Conservation (phyloP, 768 basidiomycete species). For the Lyophyllum atratum region DNA sequence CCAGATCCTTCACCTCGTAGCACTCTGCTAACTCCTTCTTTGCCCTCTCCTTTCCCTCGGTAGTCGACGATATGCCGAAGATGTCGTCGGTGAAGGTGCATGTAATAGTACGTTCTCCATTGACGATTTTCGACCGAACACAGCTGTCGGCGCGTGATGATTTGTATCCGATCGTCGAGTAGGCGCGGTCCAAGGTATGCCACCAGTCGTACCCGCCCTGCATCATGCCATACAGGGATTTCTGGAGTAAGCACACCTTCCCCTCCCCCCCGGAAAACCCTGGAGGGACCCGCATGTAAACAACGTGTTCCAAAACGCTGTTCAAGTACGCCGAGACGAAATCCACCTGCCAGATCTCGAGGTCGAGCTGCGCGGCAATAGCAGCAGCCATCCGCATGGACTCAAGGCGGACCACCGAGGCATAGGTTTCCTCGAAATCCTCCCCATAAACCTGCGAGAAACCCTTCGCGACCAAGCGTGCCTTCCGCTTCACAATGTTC, state of each 20-base stretch:
- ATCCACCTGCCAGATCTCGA: conserved; percentile 34
- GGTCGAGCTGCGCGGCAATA: conserved; percentile 24
- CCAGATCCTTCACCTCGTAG: conserved; percentile 17
- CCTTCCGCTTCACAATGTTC: conserved; percentile 28
- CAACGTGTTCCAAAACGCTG: conserved; percentile 20
- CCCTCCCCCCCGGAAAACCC: conserved; percentile 20
- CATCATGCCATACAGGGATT: conserved; percentile 25
- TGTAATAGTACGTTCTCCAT: conserved; percentile 15
- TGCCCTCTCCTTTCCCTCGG: conserved; percentile 3
- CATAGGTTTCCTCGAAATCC: conserved; percentile 28
- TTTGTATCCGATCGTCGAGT: conserved; percentile 13
- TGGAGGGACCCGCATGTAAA: conserved; percentile 18
- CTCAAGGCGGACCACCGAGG: conserved; percentile 18
- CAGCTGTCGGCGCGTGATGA: conserved; percentile 20
- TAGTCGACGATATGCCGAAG: conserved; percentile 8
- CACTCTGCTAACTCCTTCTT: conserved; percentile 13
- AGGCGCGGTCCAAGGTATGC: conserved; percentile 7
- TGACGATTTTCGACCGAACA: conserved; percentile 3
- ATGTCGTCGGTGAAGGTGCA: conserved; percentile 20
- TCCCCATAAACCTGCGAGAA: conserved; percentile 35
- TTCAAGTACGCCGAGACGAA: conserved; percentile 37
- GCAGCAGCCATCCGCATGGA: conserved; percentile 21
- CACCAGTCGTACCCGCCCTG: conserved; percentile 23
- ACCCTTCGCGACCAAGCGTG: conserved; percentile 21
- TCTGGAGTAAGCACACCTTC: conserved; percentile 23